Evolutionary conservation across 2,329 filamentous ascomycete genomes (phyloP).

Genomic region (Penicillium glabrum): DNA sequence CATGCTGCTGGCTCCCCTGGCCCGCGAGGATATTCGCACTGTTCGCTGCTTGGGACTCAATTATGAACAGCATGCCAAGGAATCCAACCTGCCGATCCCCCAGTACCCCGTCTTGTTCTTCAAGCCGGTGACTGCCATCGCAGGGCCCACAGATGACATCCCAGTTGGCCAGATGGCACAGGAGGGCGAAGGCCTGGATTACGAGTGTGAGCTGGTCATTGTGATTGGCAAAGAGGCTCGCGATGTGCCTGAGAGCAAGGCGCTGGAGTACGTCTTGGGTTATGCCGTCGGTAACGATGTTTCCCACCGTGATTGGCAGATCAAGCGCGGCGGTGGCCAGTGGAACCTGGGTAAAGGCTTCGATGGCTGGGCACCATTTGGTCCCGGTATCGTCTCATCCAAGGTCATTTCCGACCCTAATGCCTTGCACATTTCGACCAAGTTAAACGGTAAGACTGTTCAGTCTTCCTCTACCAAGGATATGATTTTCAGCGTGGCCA

Average conservation of each 20-base stretch:
- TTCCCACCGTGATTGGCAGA: slow-evolving; percentile 76
- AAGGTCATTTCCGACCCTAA: slow-evolving; percentile 47
- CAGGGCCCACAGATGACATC: slow-evolving; percentile 65
- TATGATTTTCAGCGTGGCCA: slow-evolving; percentile 49
- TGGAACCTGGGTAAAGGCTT: slow-evolving; percentile 74
- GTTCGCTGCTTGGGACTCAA: slow-evolving; percentile 71
- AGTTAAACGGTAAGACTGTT: slow-evolving; percentile 49
- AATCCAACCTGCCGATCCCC: slow-evolving; percentile 68
- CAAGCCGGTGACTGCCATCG: slow-evolving; percentile 67
- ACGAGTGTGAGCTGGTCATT: slow-evolving; percentile 76
- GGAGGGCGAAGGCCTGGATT: slow-evolving; percentile 66
- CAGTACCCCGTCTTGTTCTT: slow-evolving; percentile 73
- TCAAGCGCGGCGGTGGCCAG: slow-evolving; percentile 66
- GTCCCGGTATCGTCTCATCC: slow-evolving; percentile 67
- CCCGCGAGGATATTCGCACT: slow-evolving; percentile 62
- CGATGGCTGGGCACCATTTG: slow-evolving; percentile 72
- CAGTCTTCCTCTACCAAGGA: slow-evolving; percentile 53
- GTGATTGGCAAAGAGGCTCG: slow-evolving; percentile 68
- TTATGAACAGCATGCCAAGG: slow-evolving; percentile 70
- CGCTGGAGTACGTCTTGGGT: slow-evolving; percentile 71
- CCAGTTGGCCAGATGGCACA: slow-evolving; percentile 67
- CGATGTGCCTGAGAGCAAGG: slow-evolving; percentile 64
- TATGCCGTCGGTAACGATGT: slow-evolving; percentile 77
- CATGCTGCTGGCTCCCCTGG: slow-evolving; percentile 62
- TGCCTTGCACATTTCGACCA: slow-evolving; percentile 44